Conservation (phyloP, 106 monocot species). For the Hemerocallis citrina region DNA sequence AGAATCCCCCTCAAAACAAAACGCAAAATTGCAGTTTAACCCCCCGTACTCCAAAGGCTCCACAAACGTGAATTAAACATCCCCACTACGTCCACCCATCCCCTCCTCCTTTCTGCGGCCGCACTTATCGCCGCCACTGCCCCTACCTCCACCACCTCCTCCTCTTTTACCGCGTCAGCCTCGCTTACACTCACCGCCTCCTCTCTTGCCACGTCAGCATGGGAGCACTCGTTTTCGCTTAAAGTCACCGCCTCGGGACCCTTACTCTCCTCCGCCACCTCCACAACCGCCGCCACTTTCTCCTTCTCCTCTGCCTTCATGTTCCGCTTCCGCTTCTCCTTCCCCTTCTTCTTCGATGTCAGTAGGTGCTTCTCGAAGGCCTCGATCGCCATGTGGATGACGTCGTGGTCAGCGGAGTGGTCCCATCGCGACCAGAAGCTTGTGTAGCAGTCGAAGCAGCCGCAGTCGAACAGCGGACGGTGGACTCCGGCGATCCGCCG, state of each 20-base stretch:
- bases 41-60: slow-evolving; percentile 40
- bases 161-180: no score
- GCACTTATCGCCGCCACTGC: slow-evolving; percentile 1
- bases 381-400: slow-evolving; percentile 53
- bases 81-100: slow-evolving; percentile 41
- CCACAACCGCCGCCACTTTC: neutral
- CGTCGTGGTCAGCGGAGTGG: slow-evolving; percentile 35
- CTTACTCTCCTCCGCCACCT: no score
- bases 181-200: neutral
- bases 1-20: no score
- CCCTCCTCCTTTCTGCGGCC: slow-evolving; percentile 19
- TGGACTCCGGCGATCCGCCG: slow-evolving; percentile 7
- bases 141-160: neutral
- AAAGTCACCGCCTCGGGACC: neutral
- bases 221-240: no score
- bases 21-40: no score
- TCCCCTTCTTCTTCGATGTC: slow-evolving; percentile 12
- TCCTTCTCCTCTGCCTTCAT: slow-evolving; percentile 10
- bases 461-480: slow-evolving; percentile 35
- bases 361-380: slow-evolving; percentile 60
- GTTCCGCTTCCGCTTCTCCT: slow-evolving; percentile 10
- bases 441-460: slow-evolving; percentile 67
- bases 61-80: slow-evolving; percentile 28
- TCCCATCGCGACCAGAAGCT: slow-evolving; percentile 68
- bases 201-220: no score